A percentile compares a stretch with the other conserved stretches of the same genome.
phyloP scores from a whole-genome alignment of 2,329 filamentous ascomycete species.

The Trichophaea hybrida region DNA sequence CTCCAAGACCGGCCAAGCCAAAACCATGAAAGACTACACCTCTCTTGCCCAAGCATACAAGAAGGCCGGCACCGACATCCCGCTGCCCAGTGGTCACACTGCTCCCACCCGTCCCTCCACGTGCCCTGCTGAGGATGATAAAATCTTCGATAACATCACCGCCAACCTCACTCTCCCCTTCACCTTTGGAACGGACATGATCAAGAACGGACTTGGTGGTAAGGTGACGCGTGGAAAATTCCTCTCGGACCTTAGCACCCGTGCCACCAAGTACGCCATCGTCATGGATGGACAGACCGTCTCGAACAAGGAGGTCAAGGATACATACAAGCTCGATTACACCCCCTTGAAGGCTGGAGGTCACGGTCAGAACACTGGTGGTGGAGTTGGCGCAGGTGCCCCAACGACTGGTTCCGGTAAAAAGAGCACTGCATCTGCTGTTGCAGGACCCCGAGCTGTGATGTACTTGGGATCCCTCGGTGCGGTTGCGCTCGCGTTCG shows the following conservation, averaged over 20 bases:
- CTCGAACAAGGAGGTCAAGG: conserved; percentile 16
- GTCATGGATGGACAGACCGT: conserved; percentile 24
- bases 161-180: conserved; percentile 20
- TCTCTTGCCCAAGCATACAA: conserved; percentile 23
- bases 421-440: not conserved
- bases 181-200: conserved; percentile 19
- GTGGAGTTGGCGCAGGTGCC: conserved; percentile 13
- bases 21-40: conserved; percentile 35
- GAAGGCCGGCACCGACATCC: conserved; percentile 11
- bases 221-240: conserved; percentile 14
- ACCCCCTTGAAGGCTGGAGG: conserved; percentile 12
- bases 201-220: conserved; percentile 17
- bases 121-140: conserved; percentile 12
- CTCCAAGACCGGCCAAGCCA: conserved; percentile 29
- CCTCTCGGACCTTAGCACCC: conserved; percentile 28
- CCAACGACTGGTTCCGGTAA: not conserved
- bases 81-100: conserved; percentile 18
- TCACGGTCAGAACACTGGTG: conserved; percentile 22
- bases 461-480: not conserved
- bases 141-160: conserved; percentile 18
- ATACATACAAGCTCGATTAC: conserved; percentile 6
- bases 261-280: conserved; percentile 30
- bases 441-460: not conserved
- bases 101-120: conserved; percentile 18
- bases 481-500: conserved; percentile 1